Percentiles rank a stretch among this genome's conserved stretches.
Conservation (phyloP, 2,329 filamentous ascomycete species). For the Geosmithia morbida region DNA sequence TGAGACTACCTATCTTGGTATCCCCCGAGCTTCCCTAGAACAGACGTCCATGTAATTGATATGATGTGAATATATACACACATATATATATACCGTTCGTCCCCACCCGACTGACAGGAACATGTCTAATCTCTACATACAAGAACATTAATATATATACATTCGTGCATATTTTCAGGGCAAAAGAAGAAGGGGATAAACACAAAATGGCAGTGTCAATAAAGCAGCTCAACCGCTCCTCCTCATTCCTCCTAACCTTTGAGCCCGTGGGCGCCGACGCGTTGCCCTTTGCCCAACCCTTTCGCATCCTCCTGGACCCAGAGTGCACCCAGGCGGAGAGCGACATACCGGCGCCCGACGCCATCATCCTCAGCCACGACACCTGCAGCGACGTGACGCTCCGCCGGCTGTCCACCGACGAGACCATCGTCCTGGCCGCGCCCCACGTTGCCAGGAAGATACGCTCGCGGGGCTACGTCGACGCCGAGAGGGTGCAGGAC, state of each 20-base stretch:
- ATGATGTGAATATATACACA: too few relatives aligned
- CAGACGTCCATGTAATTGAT: too few relatives aligned
- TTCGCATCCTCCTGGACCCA: conserved; percentile 57
- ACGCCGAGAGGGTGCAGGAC: conserved; percentile 27
- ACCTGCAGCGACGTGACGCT: conserved; percentile 59
- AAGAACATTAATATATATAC: too few relatives aligned
- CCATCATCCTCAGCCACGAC: conserved; percentile 38
- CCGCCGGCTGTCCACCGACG: conserved; percentile 41
- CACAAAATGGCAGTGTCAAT: conserved; percentile 44
- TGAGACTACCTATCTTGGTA: too few relatives aligned
- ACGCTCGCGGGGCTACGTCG: conserved; percentile 54
- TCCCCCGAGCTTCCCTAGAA: too few relatives aligned
- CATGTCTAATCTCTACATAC: too few relatives aligned
- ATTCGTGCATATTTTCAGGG: too few relatives aligned
- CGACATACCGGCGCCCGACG: conserved; percentile 19
- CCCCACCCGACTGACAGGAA: too few relatives aligned
- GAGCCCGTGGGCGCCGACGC: conserved; percentile 29
- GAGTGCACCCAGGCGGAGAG: neutral
- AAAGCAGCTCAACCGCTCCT: conserved; percentile 49
- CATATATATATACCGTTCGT: too few relatives aligned
- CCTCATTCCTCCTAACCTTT: conserved; percentile 51
- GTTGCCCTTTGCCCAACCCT: conserved; percentile 23
- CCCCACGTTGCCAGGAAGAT: conserved; percentile 51
- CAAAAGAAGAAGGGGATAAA: too few relatives aligned
- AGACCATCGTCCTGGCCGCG: conserved; percentile 51